These are phyloP conservation scores for Ceratopteris richardii DNA, from an alignment of 75 land plant genomes.

Conservation along the genomic window DNA sequence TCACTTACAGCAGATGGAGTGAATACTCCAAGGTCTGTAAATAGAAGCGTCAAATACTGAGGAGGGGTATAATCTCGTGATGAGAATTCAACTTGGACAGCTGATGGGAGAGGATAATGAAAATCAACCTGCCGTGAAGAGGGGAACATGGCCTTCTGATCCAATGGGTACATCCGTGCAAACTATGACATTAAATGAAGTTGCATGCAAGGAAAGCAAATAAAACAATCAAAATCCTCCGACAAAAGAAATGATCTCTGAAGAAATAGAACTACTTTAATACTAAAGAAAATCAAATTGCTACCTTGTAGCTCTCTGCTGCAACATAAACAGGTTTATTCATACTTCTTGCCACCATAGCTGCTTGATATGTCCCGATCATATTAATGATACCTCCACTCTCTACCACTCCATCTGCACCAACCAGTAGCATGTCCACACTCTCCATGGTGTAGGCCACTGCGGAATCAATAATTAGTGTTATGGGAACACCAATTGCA, in stretches of 20 bases:
- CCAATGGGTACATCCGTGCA: constrained; percentile 87
- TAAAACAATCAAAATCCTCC: too few relatives aligned
- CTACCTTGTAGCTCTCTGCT: constrained; percentile 97
- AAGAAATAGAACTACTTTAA: too few relatives aligned
- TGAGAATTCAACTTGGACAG: constrained; percentile 67
- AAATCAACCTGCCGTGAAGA: constrained; percentile 73
- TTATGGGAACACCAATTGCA: constrained; percentile 71
- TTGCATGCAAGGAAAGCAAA: too few relatives aligned
- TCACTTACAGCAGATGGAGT: constrained; percentile 98
- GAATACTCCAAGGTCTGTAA: constrained; percentile 89
- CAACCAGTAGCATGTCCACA: constrained; percentile 90
- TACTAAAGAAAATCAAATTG: too few relatives aligned
- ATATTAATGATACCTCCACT: constrained; percentile 95
- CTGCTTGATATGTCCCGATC: constrained; percentile 94
- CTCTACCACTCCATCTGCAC: constrained; percentile 97
- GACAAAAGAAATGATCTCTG: too few relatives aligned
- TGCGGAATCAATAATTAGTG: constrained; percentile 86
- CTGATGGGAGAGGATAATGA: constrained; percentile 58
- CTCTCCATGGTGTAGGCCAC: constrained; percentile 90
- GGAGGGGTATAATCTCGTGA: constrained; percentile 95
- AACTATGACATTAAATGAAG: constrained; percentile 57
- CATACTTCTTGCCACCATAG: constrained; percentile 88
- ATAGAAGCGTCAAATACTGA: constrained; percentile 78
- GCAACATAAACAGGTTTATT: constrained; percentile 96
- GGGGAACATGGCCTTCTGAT: constrained; percentile 84